Evolutionary conservation across 768 basidiomycete species (phyloP).

Genomic region (Pleurotus djamor): DNA sequence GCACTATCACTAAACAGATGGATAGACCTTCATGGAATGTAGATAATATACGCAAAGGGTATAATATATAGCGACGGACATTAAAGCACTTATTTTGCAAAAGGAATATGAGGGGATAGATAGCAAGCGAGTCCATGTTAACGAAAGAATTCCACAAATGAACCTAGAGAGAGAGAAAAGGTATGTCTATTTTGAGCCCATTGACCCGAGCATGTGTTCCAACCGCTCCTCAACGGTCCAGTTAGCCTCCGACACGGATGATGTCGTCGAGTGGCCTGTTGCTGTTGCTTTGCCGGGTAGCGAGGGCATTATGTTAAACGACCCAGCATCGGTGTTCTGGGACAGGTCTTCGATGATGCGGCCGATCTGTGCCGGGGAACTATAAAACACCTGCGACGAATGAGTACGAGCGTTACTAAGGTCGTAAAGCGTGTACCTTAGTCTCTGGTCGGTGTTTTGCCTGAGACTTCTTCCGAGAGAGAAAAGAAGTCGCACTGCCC

Average conservation of each 20-base stretch:
- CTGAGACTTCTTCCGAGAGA: constrained; percentile 59
- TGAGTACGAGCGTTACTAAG: constrained; percentile 21
- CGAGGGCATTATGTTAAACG: constrained; percentile 70
- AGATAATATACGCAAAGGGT: constrained; percentile 14
- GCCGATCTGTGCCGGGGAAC: constrained; percentile 75
- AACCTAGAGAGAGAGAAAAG: constrained; percentile 15
- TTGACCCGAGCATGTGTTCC: constrained; percentile 65
- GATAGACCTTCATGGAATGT: constrained; percentile 60
- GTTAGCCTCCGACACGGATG: constrained; percentile 64
- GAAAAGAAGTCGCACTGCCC: constrained; percentile 59
- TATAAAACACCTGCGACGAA: constrained; percentile 63
- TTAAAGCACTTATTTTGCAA: constrained; percentile 1
- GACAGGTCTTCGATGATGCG: constrained; percentile 83
- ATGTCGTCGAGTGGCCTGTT: constrained; percentile 55
- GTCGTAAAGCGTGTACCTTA: constrained; percentile 50
- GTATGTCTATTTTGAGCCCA: constrained; percentile 22
- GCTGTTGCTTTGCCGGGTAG: constrained; percentile 16
- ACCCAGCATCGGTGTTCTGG: constrained; percentile 77
- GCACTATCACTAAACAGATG: constrained; percentile 73
- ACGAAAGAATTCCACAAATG: constrained; percentile 17
- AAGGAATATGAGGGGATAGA: constrained; percentile 15
- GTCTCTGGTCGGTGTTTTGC: constrained; percentile 74
- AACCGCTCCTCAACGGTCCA: constrained; percentile 78
- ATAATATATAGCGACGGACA: constrained; percentile 4
- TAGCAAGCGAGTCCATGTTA: constrained; percentile 17